Evolutionary conservation across 495 filamentous ascomycete species (phyloP).

Genomic region (Penicillium fimorum): DNA sequence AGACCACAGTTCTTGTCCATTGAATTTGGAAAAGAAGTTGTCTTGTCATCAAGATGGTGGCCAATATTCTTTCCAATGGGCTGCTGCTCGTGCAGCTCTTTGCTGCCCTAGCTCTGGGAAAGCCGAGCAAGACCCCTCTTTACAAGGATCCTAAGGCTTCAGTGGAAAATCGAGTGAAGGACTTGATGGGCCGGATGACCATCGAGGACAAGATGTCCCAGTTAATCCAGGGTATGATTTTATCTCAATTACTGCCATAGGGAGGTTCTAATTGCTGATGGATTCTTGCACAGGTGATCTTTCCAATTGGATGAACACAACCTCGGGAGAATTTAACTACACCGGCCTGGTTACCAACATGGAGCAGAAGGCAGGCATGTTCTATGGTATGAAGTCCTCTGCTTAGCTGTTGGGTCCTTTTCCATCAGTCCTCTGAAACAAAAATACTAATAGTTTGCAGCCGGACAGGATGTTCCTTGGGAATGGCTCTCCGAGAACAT

Average conservation of each 20-base stretch:
- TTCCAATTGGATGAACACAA: constrained; percentile 65
- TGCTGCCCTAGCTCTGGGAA: constrained; percentile 21
- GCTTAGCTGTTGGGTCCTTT: neutral
- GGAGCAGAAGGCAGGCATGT: constrained; percentile 58
- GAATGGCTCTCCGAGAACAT: constrained; percentile 60
- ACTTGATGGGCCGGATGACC: constrained; percentile 67
- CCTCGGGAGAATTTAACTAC: constrained; percentile 58
- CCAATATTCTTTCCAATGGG: constrained; percentile 26
- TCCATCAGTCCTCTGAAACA: neutral
- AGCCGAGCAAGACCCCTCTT: constrained; percentile 21
- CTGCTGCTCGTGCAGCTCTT: constrained; percentile 34
- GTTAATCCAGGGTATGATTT: constrained; percentile 54
- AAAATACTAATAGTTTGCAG: constrained; percentile 25
- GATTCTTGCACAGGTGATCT: constrained; percentile 50
- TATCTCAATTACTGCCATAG: neutral
- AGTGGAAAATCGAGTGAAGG: constrained; percentile 60
- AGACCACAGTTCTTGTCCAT: neutral
- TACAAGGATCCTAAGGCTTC: constrained; percentile 63
- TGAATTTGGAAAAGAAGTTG: neutral
- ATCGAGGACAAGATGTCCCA: constrained; percentile 68
- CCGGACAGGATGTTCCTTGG: constrained; percentile 63
- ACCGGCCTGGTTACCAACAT: constrained; percentile 64
- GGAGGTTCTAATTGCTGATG: neutral
- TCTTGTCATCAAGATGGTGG: constrained; percentile 22
- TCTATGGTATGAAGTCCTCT: constrained; percentile 47